Percentiles rank a stretch among this genome's conserved stretches.
Evolutionary conservation across 208 protist species (phyloP).

Genomic region (Spongospora subterranea): DNA sequence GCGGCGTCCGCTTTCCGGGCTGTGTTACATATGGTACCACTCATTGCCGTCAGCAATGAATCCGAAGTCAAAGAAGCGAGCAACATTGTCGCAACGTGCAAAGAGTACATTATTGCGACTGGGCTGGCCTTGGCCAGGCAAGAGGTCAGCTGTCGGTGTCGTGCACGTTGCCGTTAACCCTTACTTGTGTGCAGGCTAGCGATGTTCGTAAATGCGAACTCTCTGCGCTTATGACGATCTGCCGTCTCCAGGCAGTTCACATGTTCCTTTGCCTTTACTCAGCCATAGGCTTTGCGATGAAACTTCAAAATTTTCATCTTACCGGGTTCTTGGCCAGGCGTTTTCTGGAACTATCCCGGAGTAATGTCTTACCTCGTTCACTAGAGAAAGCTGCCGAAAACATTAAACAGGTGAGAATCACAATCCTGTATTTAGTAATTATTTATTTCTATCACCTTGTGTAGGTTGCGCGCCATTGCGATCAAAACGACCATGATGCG

Average conservation of each 20-base stretch:
- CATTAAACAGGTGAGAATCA: constrained; percentile 25
- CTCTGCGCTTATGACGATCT: constrained; percentile 8
- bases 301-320: constrained; percentile 31
- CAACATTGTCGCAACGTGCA: neutral
- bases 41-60: neutral
- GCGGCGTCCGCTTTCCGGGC: neutral
- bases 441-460: neutral
- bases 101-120: constrained; percentile 45
- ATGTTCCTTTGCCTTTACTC: constrained; percentile 32
- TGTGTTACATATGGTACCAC: neutral
- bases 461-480: constrained; percentile 27
- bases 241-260: constrained; percentile 29
- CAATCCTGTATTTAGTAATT: neutral
- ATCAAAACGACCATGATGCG: constrained; percentile 39
- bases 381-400: constrained; percentile 30
- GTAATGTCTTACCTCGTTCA: neutral
- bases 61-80: neutral
- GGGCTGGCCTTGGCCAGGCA: neutral
- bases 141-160: neutral
- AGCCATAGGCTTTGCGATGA: neutral
- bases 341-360: constrained; percentile 12
- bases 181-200: neutral
- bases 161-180: neutral
- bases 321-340: neutral
- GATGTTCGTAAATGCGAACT: constrained; percentile 24